phyloP scores from a whole-genome alignment of 1,284 basidiomycete species.

The Athelia psychrophila region DNA sequence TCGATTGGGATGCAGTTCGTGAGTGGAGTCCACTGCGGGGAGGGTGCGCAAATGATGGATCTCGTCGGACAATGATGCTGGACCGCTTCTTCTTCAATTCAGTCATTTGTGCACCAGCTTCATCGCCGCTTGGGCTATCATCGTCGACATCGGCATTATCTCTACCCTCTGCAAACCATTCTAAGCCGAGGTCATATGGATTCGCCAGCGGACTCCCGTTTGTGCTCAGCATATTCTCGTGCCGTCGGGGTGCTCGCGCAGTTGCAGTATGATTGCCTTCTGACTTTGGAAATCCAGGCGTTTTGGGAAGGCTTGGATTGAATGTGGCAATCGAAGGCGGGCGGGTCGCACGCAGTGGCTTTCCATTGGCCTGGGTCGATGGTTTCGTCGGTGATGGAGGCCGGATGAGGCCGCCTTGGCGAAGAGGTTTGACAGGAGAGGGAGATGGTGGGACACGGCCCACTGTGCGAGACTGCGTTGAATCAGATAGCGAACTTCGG shows the following conservation, averaged over 20 bases:
- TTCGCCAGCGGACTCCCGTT: conserved; percentile 78
- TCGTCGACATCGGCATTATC: conserved; percentile 30
- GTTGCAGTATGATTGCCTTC: conserved; percentile 10
- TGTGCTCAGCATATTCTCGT: conserved; percentile 71
- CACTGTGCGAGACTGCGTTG: conserved; percentile 31
- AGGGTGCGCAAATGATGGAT: conserved; percentile 44
- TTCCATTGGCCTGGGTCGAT: conserved; percentile 19
- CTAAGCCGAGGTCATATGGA: conserved; percentile 58
- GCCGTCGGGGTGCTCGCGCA: conserved; percentile 54
- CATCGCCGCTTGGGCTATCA: conserved; percentile 15
- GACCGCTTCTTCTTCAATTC: conserved; percentile 47
- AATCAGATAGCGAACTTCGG: conserved; percentile 1
- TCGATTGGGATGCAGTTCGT: conserved; percentile 47
- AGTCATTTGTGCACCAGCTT: conserved; percentile 20
- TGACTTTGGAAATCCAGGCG: conserved; percentile 54
- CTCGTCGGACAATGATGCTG: conserved; percentile 60
- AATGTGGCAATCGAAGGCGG: conserved; percentile 70
- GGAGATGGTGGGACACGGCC: conserved; percentile 43
- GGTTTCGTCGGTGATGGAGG: conserved; percentile 50
- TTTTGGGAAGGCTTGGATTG: conserved; percentile 64
- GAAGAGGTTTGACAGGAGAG: conserved; percentile 50
- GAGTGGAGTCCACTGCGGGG: conserved; percentile 35
- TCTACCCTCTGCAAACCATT: conserved; percentile 38
- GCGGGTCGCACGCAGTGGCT: conserved; percentile 21
- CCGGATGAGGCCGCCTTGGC: conserved; percentile 29